Evolutionary conservation across 225 moss, liverwort and hornwort species (phyloP), one percentile per base, ranked within the genome.

Genomic region (Neckera pumila): DNA sequence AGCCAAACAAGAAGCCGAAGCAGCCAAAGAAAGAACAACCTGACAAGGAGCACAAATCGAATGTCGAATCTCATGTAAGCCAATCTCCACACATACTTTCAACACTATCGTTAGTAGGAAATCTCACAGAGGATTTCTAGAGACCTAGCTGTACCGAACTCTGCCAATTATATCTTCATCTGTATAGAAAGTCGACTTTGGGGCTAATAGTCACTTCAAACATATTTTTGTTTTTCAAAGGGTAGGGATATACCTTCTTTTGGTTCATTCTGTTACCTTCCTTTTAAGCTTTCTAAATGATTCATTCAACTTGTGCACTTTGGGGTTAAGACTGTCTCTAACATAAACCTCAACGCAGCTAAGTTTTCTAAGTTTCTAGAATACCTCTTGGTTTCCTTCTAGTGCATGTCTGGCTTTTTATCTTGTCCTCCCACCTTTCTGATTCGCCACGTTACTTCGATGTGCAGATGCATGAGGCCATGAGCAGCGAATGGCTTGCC

Each of bases 401-500:
- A 56, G 40, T 83, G 49, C 14, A 40, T 21, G 56, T 10, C 83
- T 67, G 28, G 3, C 25, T n/a, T 66, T 36, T 66, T 17, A n/a
- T 53, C 18, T 27, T 67, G 40, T 64, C 34, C 45, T 54, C 22
- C 14, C 57, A 40, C 42, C 51, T 30, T 15, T 57, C 43, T 43
- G 54, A 64, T 45, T 23, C 49, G 36, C 81, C 66, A 20, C 59
- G 12, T 71, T 16, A 12, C 57, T 84, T 21, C 66, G n/a, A 49
- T 81, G 56, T 65, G 76, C 91, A 92, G 89, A 91, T 92, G 76
- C 94, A 94, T 53, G 93, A 99, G 82, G 97, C 96, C 31, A 94
- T 96, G 95, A 94, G 97, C 31, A 97, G 95, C 73, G 98, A 99
- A 40, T 99, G 98, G 98, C 94, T 99, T 5, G 94, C 88, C 59